Evolutionary conservation across 164 flowering plant species (phyloP).

Genomic region (Taxillus chinensis): DNA sequence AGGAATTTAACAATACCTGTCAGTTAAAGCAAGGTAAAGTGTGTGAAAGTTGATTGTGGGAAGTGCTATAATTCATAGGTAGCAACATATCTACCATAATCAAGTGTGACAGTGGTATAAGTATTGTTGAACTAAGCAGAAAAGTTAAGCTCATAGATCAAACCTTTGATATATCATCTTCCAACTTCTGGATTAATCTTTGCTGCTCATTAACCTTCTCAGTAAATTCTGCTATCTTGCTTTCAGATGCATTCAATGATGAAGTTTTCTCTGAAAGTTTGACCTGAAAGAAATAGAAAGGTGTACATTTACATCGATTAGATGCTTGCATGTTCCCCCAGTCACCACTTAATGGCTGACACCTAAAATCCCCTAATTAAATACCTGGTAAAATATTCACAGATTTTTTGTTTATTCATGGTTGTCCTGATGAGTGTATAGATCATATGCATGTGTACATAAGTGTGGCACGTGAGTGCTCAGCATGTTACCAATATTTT

Average conservation of each 20-base stretch:
- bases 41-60: no score
- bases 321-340: neutral
- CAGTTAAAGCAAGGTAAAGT: no score
- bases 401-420: neutral
- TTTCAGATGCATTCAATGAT: slow-evolving; percentile 71
- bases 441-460: no score
- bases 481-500: no score
- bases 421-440: no score
- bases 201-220: slow-evolving; percentile 78
- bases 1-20: no score
- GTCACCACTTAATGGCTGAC: neutral
- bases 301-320: neutral
- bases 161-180: slow-evolving; percentile 96
- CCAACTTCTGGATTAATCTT: slow-evolving; percentile 79
- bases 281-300: slow-evolving; percentile 34
- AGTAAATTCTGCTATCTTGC: slow-evolving; percentile 49
- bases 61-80: no score
- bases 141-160: slow-evolving; percentile 5
- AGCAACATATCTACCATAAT: no score
- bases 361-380: neutral
- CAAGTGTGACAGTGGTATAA: no score
- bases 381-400: neutral
- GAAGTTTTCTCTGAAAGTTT: slow-evolving; percentile 76
- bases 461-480: no score
- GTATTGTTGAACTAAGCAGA: no score